Conservation (phyloP, 306 rosid genomes). For the Echinosophora koreensis region DNA sequence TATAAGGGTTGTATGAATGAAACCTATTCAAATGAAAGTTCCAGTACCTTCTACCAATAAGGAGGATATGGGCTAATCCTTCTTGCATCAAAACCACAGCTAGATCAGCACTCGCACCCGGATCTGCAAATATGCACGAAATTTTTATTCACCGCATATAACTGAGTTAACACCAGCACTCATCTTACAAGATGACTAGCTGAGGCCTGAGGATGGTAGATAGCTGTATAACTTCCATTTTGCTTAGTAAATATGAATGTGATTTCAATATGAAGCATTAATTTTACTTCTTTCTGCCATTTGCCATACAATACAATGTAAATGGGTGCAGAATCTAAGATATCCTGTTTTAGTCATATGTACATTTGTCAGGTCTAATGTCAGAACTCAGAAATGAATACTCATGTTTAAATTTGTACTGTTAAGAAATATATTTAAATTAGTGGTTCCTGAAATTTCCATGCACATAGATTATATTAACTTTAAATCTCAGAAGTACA, state of each 20-base stretch:
- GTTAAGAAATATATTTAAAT: constrained; percentile 14
- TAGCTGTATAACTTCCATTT: constrained; percentile 6
- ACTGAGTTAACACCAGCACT: constrained; percentile 38
- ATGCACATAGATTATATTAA: constrained; percentile 6
- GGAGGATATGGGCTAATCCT: constrained; percentile 94
- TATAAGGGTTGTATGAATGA: constrained; percentile 2
- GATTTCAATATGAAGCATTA: constrained; percentile 15
- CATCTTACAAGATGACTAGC: background rate
- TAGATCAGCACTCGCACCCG: constrained; percentile 94
- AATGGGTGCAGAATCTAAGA: constrained; percentile 35
- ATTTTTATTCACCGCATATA: constrained; percentile 5
- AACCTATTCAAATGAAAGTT: constrained; percentile 15
- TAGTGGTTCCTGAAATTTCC: constrained; percentile 17
- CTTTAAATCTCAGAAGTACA: background rate
- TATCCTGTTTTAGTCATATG: background rate
- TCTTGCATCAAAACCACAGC: constrained; percentile 99
- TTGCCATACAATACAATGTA: background rate
- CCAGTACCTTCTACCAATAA: constrained; percentile 85
- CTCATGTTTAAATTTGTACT: constrained; percentile 8
- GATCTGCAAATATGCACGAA: constrained; percentile 67
- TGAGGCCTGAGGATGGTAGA: constrained; percentile 26
- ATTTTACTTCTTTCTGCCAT: constrained; percentile 28
- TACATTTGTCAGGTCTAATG: background rate
- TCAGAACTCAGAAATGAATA: constrained; percentile 12
- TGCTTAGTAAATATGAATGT: constrained; percentile 19